A percentile compares a stretch with the other conserved stretches of the same genome.
Conservation (phyloP, 2,329 filamentous ascomycete genomes). For the Macrophomina tecta region DNA sequence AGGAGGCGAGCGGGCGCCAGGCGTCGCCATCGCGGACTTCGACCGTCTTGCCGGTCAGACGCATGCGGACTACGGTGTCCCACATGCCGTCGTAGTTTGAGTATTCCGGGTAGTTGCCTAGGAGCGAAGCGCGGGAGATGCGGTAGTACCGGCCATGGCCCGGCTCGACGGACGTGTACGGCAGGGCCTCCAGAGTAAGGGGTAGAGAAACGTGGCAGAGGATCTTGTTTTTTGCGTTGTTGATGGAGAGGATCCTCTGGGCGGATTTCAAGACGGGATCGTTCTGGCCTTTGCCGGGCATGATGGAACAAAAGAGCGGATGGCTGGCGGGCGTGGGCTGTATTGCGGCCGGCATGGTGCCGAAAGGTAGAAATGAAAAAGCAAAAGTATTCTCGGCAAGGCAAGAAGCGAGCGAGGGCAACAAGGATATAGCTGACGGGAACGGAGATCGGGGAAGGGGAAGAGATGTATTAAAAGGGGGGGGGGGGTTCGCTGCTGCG, state of each 20-base stretch:
- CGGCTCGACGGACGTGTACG: background rate
- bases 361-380: background rate
- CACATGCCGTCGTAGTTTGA: slow-evolving; percentile 25
- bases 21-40: slow-evolving; percentile 15
- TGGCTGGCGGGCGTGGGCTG: background rate
- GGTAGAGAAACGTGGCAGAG: slow-evolving; percentile 18
- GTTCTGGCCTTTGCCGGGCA: background rate
- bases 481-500: slow-evolving; percentile 9
- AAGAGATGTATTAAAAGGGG: slow-evolving; percentile 18
- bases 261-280: slow-evolving; percentile 16
- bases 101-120: slow-evolving; percentile 21
- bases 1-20: slow-evolving; percentile 5
- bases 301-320: background rate
- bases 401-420: slow-evolving; percentile 9
- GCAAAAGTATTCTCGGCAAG: slow-evolving; percentile 7
- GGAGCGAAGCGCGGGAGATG: slow-evolving; percentile 17
- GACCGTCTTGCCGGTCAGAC: slow-evolving; percentile 6
- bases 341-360: slow-evolving; percentile 6
- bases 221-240: slow-evolving; percentile 11
- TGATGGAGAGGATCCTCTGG: slow-evolving; percentile 7
- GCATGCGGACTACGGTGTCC: slow-evolving; percentile 24
- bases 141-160: slow-evolving; percentile 19
- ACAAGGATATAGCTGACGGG: slow-evolving; percentile 14
- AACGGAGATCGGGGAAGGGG: slow-evolving; percentile 21
- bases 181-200: slow-evolving; percentile 13